Base-by-base conservation (phyloP, 805 yeast genomes). In the Saccharomycopsis vini region DNA sequence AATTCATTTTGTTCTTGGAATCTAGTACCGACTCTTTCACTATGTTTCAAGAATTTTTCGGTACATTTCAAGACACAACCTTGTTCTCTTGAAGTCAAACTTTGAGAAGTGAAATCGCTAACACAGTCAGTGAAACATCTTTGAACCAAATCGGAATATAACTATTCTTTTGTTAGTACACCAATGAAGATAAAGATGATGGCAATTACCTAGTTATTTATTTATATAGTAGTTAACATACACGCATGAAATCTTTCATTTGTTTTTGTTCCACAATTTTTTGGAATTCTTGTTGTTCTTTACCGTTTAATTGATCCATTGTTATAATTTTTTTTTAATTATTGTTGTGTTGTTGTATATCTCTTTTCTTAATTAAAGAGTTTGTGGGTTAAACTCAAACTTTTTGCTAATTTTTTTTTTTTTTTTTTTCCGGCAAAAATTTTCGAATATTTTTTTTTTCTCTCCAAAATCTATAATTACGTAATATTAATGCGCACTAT, bases 101-200 rank as follows among this genome's bases (percentile, higher is more conserved):
- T 77, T 61, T 81, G 79, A 35, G 97, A 87, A 46, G 99, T 92
- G 78, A 92, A 90, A 65, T 92, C 98, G 64, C 89, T 90, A 62
- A 92, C 96, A 71, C 99, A 92, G 69, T 92, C 97, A 49, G 78
- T 77, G 72, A 92, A 92, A 72, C 99, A 92, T 72, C 95, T 83
- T 66, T 90, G 94, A 43, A 92, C 97, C 57, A 92, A 75, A 62
- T 83, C 82, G 52, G 97, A 88, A 76, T 92, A 92, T 47, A 83
- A 71, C 69, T 59, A 13, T 42, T 42, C 13, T 13, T n/a, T 7
- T 33, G 39, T 36, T 36, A 36, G 39, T 36, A 23, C 7, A 22
- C n/a, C 9, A 15, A 15, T n/a, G n/a, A 10, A 32, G 36, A 26
- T 21, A n/a, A n/a, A n/a, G n/a, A n/a, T n/a, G n/a, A n/a, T n/a